Evolutionary conservation across 2,329 filamentous ascomycete species (phyloP).

Genomic region (Orbilia ellipsospora): DNA sequence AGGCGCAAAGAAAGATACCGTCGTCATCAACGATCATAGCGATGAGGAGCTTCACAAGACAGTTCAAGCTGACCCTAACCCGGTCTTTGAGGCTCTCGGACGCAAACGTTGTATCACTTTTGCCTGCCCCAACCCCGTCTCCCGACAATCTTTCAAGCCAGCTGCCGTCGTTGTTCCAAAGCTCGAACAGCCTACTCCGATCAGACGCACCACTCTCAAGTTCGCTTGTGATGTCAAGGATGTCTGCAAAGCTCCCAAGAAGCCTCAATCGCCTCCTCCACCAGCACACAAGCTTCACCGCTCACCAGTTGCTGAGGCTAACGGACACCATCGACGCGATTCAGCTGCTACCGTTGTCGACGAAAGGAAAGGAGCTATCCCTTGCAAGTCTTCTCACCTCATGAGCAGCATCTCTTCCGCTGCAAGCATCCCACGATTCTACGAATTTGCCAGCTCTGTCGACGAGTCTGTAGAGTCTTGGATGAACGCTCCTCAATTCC

Average conservation of each 20-base stretch:
- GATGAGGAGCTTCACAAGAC: slow-evolving; percentile 58
- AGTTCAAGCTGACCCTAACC: slow-evolving; percentile 65
- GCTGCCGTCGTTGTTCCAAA: slow-evolving; percentile 61
- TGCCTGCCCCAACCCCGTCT: slow-evolving; percentile 76
- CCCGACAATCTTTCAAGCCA: slow-evolving; percentile 60
- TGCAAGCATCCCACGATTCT: slow-evolving; percentile 73
- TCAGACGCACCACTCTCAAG: slow-evolving; percentile 74
- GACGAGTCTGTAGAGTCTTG: slow-evolving; percentile 84
- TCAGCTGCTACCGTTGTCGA: slow-evolving; percentile 67
- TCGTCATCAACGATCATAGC: slow-evolving; percentile 60
- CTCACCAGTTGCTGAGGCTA: slow-evolving; percentile 19
- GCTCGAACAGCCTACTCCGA: slow-evolving; percentile 51
- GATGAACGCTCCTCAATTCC: slow-evolving; percentile 77
- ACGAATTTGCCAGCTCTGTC: slow-evolving; percentile 88
- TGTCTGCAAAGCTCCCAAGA: slow-evolving; percentile 56
- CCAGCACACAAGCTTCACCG: slow-evolving; percentile 40
- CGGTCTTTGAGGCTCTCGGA: slow-evolving; percentile 72
- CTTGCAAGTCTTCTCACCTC: slow-evolving; percentile 62
- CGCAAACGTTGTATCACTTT: slow-evolving; percentile 94
- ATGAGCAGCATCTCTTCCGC: slow-evolving; percentile 57
- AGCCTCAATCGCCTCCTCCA: slow-evolving; percentile 42
- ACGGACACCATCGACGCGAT: slow-evolving; percentile 62
- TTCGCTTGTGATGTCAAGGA: slow-evolving; percentile 71
- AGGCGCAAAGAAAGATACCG: slow-evolving; percentile 57
- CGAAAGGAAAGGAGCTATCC: slow-evolving; percentile 60